phyloP scores from a whole-genome alignment of 305 asterid genomes.

The Caryopteris hybrid region DNA sequence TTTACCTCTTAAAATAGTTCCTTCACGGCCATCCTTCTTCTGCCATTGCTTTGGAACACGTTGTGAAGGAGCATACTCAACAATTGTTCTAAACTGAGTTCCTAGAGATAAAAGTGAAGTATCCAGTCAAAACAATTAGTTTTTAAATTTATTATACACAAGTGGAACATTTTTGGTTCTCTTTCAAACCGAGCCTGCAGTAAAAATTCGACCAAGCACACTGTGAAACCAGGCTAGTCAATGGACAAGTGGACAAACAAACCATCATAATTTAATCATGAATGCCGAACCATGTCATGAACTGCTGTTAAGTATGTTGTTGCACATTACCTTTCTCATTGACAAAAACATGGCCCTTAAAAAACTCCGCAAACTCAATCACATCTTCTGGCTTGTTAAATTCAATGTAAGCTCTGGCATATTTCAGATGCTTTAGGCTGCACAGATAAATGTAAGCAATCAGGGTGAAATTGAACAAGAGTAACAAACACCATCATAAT shows the following conservation, averaged over 20 bases:
- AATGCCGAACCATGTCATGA: slow-evolving; percentile 3
- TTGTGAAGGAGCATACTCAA: slow-evolving; percentile 93
- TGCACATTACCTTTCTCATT: slow-evolving; percentile 74
- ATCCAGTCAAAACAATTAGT: slow-evolving; percentile 13
- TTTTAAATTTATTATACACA: not conserved
- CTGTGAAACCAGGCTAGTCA: slow-evolving; percentile 8
- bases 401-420: slow-evolving; percentile 72
- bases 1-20: slow-evolving; percentile 77
- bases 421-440: slow-evolving; percentile 64
- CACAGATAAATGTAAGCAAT: slow-evolving; percentile 27
- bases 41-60: slow-evolving; percentile 79
- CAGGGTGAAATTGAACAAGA: slow-evolving; percentile 7
- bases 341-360: slow-evolving; percentile 82
- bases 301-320: slow-evolving; percentile 14
- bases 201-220: not conserved
- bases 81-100: slow-evolving; percentile 72
- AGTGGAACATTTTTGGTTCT: not conserved
- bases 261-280: not conserved
- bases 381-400: slow-evolving; percentile 74
- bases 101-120: slow-evolving; percentile 39
- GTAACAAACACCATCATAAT: not conserved
- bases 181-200: not conserved
- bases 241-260: not conserved
- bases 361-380: slow-evolving; percentile 81
- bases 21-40: slow-evolving; percentile 93